Percentiles rank a stretch among this genome's conserved stretches.
These are phyloP conservation scores for Solanum piurae DNA, from an alignment of 257 asterid species.

Conservation along the genomic window DNA sequence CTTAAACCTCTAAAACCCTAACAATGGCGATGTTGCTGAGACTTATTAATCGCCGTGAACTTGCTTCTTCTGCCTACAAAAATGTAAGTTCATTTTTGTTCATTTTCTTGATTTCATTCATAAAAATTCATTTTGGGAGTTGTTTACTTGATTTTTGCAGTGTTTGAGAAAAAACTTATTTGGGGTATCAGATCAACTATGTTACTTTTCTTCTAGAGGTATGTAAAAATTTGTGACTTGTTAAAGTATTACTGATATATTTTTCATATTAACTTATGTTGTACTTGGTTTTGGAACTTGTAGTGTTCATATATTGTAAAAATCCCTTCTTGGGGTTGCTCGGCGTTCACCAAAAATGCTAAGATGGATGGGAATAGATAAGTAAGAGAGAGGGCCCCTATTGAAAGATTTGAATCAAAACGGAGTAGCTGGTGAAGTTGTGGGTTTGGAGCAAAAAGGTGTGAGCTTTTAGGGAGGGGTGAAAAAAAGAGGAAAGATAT, in stretches of 20 bases:
- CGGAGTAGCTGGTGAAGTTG: no score
- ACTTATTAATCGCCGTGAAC: background rate
- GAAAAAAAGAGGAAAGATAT: background rate
- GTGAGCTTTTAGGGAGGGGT: background rate
- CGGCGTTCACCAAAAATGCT: background rate
- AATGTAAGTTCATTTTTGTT: background rate
- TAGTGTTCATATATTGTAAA: background rate
- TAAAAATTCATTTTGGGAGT: background rate
- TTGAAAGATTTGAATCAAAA: no score
- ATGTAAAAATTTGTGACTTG: background rate
- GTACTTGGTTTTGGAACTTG: background rate
- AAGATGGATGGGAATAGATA: no score
- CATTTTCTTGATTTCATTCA: background rate
- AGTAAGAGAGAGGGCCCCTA: no score
- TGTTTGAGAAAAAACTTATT: conserved; percentile 25
- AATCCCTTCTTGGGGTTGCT: background rate
- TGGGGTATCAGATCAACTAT: conserved; percentile 29
- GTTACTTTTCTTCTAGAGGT: conserved; percentile 59
- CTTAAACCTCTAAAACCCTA: background rate
- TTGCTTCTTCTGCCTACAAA: background rate
- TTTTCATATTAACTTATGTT: background rate
- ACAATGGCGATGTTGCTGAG: background rate
- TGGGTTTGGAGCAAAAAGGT: background rate
- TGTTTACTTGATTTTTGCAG: background rate
- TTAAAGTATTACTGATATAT: background rate